Percentiles rank a stretch among this genome's conserved stretches.
Conservation (phyloP, 495 filamentous ascomycete species). For the Penicillium argentinense region DNA sequence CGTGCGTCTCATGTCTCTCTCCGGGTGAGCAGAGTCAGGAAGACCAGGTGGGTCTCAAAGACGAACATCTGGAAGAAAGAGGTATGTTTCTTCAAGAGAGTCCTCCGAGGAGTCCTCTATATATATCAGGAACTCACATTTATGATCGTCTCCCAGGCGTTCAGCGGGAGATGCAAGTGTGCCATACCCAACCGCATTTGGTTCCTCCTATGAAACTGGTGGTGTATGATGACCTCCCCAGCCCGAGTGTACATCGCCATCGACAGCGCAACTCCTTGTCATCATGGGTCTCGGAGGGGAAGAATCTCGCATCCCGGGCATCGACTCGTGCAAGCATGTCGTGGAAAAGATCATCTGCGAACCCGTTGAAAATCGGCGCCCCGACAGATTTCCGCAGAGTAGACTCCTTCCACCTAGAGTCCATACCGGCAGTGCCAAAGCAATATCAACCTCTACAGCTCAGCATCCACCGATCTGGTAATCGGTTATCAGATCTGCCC, state of each 20-base stretch:
- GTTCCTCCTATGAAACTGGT: conserved; percentile 47
- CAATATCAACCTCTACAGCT: conserved; percentile 71
- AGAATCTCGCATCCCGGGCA: conserved; percentile 45
- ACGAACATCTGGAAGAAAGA: conserved; percentile 14
- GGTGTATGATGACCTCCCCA: conserved; percentile 42
- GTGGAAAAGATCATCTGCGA: conserved; percentile 43
- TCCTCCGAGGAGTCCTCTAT: background rate
- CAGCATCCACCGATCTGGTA: conserved; percentile 66
- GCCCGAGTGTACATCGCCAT: conserved; percentile 26
- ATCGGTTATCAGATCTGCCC: conserved; percentile 61
- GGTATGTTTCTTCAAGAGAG: conserved; percentile 14
- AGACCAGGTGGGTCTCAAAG: conserved; percentile 13
- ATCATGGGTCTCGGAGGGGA: conserved; percentile 43
- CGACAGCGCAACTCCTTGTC: conserved; percentile 34
- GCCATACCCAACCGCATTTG: conserved; percentile 50
- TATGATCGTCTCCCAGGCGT: conserved; percentile 18
- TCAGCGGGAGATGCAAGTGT: conserved; percentile 49
- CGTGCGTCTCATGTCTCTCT: conserved; percentile 39
- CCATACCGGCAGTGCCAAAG: conserved; percentile 13
- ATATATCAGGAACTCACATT: background rate
- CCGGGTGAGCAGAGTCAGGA: conserved; percentile 28
- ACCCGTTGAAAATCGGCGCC: conserved; percentile 46
- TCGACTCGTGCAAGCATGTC: conserved; percentile 54
- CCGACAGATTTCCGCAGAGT: conserved; percentile 56
- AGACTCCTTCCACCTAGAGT: conserved; percentile 35